Percentiles rank a stretch among this genome's conserved stretches.
These are phyloP conservation scores for Epichloe hybrida DNA, from an alignment of 2,329 filamentous ascomycete species.

Conservation along the genomic window DNA sequence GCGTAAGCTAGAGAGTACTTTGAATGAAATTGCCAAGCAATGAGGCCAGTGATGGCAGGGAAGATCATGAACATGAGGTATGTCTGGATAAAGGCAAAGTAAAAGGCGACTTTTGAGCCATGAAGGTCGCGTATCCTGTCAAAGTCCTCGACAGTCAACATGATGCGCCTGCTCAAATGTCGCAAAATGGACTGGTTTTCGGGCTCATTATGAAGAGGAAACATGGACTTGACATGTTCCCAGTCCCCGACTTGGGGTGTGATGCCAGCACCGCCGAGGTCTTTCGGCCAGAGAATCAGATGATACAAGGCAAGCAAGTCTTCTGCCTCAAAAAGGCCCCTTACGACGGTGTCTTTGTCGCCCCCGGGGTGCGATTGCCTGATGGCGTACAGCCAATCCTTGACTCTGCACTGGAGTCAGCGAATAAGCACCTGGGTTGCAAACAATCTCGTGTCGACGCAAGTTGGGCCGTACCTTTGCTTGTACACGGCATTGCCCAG, in stretches of 20 bases:
- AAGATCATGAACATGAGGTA: conserved; percentile 61
- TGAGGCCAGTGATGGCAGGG: conserved; percentile 53
- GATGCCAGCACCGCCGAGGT: conserved; percentile 48
- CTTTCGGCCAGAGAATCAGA: conserved; percentile 44
- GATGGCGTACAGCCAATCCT: conserved; percentile 63
- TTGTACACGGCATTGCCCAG: conserved; percentile 55
- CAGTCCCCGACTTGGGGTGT: conserved; percentile 44
- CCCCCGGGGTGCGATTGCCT: conserved; percentile 50
- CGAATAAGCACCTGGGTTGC: not conserved
- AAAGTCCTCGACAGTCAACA: conserved; percentile 36
- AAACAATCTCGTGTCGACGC: not conserved
- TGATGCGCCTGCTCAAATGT: conserved; percentile 39
- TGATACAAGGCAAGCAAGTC: conserved; percentile 58
- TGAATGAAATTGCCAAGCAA: conserved; percentile 54
- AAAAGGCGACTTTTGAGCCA: conserved; percentile 52
- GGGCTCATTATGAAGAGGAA: conserved; percentile 46
- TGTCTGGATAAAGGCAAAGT: conserved; percentile 70
- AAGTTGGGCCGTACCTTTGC: conserved; percentile 33
- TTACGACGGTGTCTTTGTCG: conserved; percentile 37
- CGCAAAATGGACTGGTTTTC: conserved; percentile 43
- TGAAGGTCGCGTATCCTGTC: conserved; percentile 49
- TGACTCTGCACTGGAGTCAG: conserved; percentile 35
- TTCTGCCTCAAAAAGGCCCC: conserved; percentile 46
- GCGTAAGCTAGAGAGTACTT: conserved; percentile 60
- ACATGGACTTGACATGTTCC: conserved; percentile 46